Conservation (phyloP, 108 stramenopile species). For the Fragilaria radians region DNA sequence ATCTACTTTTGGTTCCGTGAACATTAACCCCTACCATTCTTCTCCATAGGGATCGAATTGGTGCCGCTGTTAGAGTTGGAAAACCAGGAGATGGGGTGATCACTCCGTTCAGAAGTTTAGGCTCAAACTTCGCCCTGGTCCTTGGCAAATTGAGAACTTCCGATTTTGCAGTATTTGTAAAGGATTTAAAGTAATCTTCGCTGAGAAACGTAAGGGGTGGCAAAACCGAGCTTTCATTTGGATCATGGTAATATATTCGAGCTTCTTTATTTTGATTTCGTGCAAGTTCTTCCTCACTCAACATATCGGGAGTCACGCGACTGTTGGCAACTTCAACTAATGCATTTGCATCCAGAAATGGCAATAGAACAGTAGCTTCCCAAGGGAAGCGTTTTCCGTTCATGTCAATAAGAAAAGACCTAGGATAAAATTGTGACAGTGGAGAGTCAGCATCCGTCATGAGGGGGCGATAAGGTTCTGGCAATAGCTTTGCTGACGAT, state of each 20-base stretch:
- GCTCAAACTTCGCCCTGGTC: conserved; percentile 35
- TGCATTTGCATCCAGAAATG: conserved; percentile 91
- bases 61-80: conserved; percentile 71
- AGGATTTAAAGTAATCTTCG: not conserved
- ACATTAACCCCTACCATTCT: conserved; percentile 62
- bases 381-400: conserved; percentile 95
- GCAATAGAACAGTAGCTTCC: conserved; percentile 95
- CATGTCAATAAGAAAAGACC: conserved; percentile 77
- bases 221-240: conserved; percentile 4
- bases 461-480: conserved; percentile 84
- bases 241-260: conserved; percentile 33
- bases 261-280: conserved; percentile 56
- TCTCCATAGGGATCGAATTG: conserved; percentile 42
- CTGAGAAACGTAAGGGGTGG: not conserved
- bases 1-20: conserved; percentile 63
- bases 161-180: not conserved
- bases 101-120: conserved; percentile 42
- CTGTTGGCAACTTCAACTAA: conserved; percentile 50
- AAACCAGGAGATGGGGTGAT: conserved; percentile 58
- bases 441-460: conserved; percentile 84
- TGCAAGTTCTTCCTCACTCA: conserved; percentile 57
- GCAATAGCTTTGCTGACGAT: conserved; percentile 88
- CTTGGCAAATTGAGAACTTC: not conserved
- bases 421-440: conserved; percentile 88
- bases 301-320: not conserved